Evolutionary conservation across 495 filamentous ascomycete species (phyloP).

Genomic region (Cairneyella variabilis): DNA sequence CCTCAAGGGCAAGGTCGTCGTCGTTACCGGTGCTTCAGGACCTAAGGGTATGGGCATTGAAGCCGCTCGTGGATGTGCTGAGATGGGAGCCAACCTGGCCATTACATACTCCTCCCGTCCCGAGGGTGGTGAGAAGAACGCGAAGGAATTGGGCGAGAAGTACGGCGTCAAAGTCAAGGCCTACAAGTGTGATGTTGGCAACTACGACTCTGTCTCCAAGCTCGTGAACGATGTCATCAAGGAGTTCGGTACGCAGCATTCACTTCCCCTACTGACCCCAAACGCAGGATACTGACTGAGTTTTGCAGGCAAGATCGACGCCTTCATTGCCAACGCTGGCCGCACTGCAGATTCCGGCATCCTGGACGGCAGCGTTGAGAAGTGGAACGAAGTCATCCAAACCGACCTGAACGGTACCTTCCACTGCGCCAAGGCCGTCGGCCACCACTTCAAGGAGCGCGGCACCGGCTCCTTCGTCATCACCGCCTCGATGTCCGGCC

Average conservation of each 20-base stretch:
- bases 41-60: constrained; percentile 69
- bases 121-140: constrained; percentile 61
- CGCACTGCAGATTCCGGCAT: constrained; percentile 59
- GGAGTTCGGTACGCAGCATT: no score
- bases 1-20: constrained; percentile 71
- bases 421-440: constrained; percentile 66
- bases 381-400: constrained; percentile 66
- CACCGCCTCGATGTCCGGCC: constrained; percentile 62
- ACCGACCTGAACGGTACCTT: constrained; percentile 62
- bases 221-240: constrained; percentile 50
- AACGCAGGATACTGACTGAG: no score
- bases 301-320: constrained; percentile 62
- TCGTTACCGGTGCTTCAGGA: constrained; percentile 68
- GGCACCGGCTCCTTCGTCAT: constrained; percentile 59
- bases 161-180: constrained; percentile 66
- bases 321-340: constrained; percentile 67
- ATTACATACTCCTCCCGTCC: constrained; percentile 63
- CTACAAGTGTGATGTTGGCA: constrained; percentile 55
- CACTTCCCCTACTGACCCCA: no score
- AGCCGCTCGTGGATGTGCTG: constrained; percentile 66
- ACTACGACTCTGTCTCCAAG: constrained; percentile 46
- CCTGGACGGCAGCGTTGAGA: constrained; percentile 59
- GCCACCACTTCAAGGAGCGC: constrained; percentile 58
- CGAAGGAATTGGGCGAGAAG: constrained; percentile 49
- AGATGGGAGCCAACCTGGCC: constrained; percentile 67